phyloP scores from a whole-genome alignment of 2,329 filamentous ascomycete genomes.

The Ophiobolus disseminans region DNA sequence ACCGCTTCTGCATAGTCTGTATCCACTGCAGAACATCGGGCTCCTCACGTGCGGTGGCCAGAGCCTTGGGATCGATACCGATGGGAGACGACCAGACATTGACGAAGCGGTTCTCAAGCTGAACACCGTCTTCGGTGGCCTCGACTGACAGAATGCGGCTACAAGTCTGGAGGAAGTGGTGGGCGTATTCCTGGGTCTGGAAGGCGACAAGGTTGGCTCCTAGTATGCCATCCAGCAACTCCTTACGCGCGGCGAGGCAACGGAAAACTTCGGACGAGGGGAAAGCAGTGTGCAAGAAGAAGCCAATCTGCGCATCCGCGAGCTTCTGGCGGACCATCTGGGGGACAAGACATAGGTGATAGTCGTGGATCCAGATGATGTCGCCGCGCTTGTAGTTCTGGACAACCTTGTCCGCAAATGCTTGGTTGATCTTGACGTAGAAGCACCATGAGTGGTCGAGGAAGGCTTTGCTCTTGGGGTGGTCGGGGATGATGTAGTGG shows the following conservation, averaged over 20 bases:
- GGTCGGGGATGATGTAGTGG: conserved; percentile 97
- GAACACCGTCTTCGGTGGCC: conserved; percentile 84
- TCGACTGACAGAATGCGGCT: conserved; percentile 90
- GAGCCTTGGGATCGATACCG: conserved; percentile 83
- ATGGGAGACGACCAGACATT: conserved; percentile 87
- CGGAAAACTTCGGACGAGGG: conserved; percentile 96
- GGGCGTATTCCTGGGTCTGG: conserved; percentile 89
- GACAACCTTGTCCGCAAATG: conserved; percentile 88
- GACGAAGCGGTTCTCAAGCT: conserved; percentile 91
- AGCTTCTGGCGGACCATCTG: conserved; percentile 88
- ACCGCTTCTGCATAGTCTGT: conserved; percentile 78
- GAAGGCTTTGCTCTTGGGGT: conserved; percentile 97
- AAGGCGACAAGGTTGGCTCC: conserved; percentile 93
- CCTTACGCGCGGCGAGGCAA: conserved; percentile 83
- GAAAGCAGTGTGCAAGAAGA: conserved; percentile 95
- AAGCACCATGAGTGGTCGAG: conserved; percentile 96
- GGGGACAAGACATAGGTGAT: conserved; percentile 88
- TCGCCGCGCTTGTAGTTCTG: conserved; percentile 94
- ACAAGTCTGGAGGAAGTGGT: conserved; percentile 95
- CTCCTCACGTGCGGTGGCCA: conserved; percentile 74
- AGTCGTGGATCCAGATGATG: conserved; percentile 94
- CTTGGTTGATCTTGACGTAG: conserved; percentile 91
- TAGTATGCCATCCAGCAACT: conserved; percentile 89
- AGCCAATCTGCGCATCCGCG: conserved; percentile 92
- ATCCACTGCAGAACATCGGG: conserved; percentile 81